Conservation (phyloP, 495 filamentous ascomycete genomes). For the Penicillium alfredii region DNA sequence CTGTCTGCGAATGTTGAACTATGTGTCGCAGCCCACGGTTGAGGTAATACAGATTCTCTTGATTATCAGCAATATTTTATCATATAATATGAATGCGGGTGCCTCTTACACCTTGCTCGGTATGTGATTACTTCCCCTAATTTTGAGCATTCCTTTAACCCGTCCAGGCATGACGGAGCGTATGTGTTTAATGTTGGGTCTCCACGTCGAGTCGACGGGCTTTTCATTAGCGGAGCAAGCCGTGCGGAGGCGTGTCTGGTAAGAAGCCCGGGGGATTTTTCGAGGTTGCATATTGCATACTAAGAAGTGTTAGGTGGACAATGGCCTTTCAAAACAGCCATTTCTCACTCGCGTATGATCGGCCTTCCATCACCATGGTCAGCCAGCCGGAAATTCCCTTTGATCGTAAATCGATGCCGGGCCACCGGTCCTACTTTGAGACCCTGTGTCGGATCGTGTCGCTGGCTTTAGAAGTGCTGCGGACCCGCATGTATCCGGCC, state of each 20-base stretch:
- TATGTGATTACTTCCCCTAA: constrained; percentile 17
- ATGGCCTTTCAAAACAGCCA: constrained; percentile 58
- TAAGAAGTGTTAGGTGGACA: constrained; percentile 41
- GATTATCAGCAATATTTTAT: constrained; percentile 55
- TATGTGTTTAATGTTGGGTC: constrained; percentile 53
- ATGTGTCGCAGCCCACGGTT: constrained; percentile 50
- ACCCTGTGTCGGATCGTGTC: constrained; percentile 50
- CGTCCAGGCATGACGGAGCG: constrained; percentile 50
- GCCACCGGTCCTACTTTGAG: constrained; percentile 48
- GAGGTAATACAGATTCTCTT: constrained; percentile 54
- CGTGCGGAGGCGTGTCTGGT: constrained; percentile 39
- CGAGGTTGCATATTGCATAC: no score
- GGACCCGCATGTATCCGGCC: constrained; percentile 40
- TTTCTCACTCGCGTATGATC: constrained; percentile 55
- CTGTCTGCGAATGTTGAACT: constrained; percentile 56
- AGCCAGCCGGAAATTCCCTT: constrained; percentile 47
- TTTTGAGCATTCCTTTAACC: constrained; percentile 1
- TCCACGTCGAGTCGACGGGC: constrained; percentile 48
- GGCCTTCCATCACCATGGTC: constrained; percentile 49
- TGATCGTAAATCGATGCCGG: constrained; percentile 42
- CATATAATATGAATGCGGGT: constrained; percentile 60
- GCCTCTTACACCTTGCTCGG: constrained; percentile 56
- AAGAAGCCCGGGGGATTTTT: no score
- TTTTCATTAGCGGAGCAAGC: constrained; percentile 33
- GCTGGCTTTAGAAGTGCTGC: constrained; percentile 49